Evolutionary conservation across 306 rosid species (phyloP), one percentile per base, ranked within the genome.

Genomic region (Corylus americana): DNA sequence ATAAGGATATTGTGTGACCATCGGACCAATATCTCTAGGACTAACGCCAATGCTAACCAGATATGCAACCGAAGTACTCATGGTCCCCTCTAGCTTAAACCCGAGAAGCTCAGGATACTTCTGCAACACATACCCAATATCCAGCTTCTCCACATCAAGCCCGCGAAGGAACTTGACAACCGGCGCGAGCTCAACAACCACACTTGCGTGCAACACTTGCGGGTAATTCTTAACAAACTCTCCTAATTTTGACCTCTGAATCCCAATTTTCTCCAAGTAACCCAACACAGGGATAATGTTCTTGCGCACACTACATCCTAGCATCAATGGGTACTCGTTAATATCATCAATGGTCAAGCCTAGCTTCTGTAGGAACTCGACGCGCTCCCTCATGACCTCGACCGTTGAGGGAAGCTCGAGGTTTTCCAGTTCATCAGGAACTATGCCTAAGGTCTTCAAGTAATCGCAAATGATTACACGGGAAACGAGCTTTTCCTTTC

Each of bases 1-100:
- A 79, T 90, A 91, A 66, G 98, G 99, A 83, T 88, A 95, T 63
- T 91, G 99, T 0, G 96, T 90, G 3, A 93, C 93, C 98, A 95
- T 95, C 1, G 97, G 97, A 72, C 98, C 98, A 48, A 93, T 91
- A 84, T 95, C 99, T 75, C 98, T 89, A 62, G 98, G 97, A 75
- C 73, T 74, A 25, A 93, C 93, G 55, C 99, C 99, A 37, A 95
- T 93, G 74, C 99, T 93, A 81, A 95, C 93, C 82, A 91, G 96
- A 86, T 93, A 95, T 7, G 97, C 98, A 61, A 95, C 99, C 0
- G 98, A 90, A 67, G 99, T 95, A 64, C 98, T 95, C 98, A 95
- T 91, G 51, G 99, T 93, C 79, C 99, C 99, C 76, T 95, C 98
- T 50, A 91, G 97, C 86, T 93, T 95, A 83, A 90, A 95, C 71